These are phyloP conservation scores for Fomitopsis schrenkii DNA, from an alignment of 1,284 basidiomycete species.

Conservation along the genomic window DNA sequence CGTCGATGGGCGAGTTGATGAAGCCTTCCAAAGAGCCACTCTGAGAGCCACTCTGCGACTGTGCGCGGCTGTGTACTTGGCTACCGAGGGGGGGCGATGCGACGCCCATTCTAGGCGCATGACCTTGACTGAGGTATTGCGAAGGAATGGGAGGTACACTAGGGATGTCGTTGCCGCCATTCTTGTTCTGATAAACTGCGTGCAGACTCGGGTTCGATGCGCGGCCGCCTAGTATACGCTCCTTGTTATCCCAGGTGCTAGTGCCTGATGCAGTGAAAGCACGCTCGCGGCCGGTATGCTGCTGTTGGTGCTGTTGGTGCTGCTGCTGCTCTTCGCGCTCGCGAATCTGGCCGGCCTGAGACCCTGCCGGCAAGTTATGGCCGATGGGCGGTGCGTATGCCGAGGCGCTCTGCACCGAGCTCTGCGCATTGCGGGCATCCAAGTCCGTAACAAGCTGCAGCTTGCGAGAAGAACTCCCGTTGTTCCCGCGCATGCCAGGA, in stretches of 20 bases:
- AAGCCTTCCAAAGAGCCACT: slow-evolving; percentile 27
- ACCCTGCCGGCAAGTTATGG: slow-evolving; percentile 35
- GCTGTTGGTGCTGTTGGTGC: slow-evolving; percentile 22
- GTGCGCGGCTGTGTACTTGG: slow-evolving; percentile 21
- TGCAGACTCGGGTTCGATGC: slow-evolving; percentile 68
- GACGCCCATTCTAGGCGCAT: slow-evolving; percentile 41
- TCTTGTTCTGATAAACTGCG: slow-evolving; percentile 47
- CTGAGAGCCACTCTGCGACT: slow-evolving; percentile 26
- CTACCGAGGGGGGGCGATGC: slow-evolving; percentile 19
- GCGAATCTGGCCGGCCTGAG: slow-evolving; percentile 9
- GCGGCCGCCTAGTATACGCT: slow-evolving; percentile 49
- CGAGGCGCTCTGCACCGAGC: slow-evolving; percentile 38
- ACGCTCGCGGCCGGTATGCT: slow-evolving; percentile 33
- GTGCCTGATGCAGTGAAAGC: slow-evolving; percentile 37
- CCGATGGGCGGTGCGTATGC: slow-evolving; percentile 46
- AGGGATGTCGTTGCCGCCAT: slow-evolving; percentile 44
- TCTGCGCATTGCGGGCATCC: slow-evolving; percentile 50
- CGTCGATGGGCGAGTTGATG: slow-evolving; percentile 68
- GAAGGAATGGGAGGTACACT: slow-evolving; percentile 67
- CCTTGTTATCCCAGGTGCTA: slow-evolving; percentile 53
- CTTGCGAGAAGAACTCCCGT: slow-evolving; percentile 36
- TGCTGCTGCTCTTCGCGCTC: slow-evolving; percentile 23
- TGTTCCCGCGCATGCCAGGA: slow-evolving; percentile 37
- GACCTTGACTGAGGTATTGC: slow-evolving; percentile 59
- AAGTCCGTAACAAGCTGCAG: slow-evolving; percentile 57